Percentiles rank a stretch among this genome's conserved stretches.
These are phyloP conservation scores for Pleurozium schreberi DNA, from an alignment of 225 moss, liverwort and hornwort genomes.

Conservation along the genomic window DNA sequence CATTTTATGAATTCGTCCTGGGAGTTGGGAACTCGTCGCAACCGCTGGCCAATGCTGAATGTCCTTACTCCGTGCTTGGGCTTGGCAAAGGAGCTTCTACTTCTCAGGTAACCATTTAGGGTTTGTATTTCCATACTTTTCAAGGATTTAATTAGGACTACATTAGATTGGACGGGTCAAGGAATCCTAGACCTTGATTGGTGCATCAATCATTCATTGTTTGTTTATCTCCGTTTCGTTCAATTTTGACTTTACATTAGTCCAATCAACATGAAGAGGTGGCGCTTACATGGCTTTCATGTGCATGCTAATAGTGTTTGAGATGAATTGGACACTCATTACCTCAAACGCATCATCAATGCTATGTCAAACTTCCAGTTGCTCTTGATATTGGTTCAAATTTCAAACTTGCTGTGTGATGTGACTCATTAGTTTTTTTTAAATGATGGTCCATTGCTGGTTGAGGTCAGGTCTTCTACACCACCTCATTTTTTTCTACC, in stretches of 20 bases:
- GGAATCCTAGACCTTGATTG: neutral
- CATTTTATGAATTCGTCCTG: constrained; percentile 81
- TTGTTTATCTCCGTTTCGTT: neutral
- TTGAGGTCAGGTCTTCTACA: neutral
- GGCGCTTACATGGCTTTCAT: neutral
- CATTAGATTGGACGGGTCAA: neutral
- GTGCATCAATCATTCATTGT: neutral
- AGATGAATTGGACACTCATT: neutral
- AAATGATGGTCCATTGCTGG: neutral
- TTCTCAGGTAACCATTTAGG: constrained; percentile 32
- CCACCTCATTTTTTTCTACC: neutral
- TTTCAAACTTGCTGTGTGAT: neutral
- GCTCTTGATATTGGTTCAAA: neutral
- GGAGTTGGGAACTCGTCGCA: constrained; percentile 51
- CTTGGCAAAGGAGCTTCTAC: constrained; percentile 65
- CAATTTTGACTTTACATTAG: neutral
- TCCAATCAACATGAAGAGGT: neutral
- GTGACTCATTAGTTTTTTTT: neutral
- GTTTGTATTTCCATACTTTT: neutral
- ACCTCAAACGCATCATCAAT: neutral
- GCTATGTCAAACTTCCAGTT: neutral
- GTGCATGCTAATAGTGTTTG: neutral
- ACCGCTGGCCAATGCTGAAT: constrained; percentile 52
- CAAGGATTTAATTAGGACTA: neutral
- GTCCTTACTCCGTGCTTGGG: constrained; percentile 70